These are phyloP conservation scores for Penicillium sp. DNA, from an alignment of 2,329 filamentous ascomycete genomes.

Conservation along the genomic window DNA sequence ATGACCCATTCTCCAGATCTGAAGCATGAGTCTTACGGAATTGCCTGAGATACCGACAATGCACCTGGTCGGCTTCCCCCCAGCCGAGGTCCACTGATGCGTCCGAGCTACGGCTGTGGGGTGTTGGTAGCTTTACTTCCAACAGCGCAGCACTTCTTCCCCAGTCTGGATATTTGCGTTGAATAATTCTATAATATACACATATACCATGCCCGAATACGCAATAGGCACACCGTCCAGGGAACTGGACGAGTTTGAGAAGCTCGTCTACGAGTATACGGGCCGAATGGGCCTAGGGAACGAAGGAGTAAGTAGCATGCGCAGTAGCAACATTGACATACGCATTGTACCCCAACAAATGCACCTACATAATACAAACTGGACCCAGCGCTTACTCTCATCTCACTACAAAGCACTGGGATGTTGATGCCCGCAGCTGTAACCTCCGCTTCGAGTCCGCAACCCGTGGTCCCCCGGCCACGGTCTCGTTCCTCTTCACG, in stretches of 20 bases:
- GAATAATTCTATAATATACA: neutral
- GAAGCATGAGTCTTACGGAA: neutral
- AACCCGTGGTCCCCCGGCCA: slow-evolving; percentile 33
- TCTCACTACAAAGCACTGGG: slow-evolving; percentile 31
- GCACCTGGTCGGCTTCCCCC: neutral
- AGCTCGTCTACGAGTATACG: slow-evolving; percentile 30
- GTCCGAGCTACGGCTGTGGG: slow-evolving; percentile 11
- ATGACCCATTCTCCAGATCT: neutral
- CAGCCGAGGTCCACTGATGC: slow-evolving; percentile 21
- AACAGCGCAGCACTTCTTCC: neutral
- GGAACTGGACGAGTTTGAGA: slow-evolving; percentile 34
- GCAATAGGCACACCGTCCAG: slow-evolving; percentile 22
- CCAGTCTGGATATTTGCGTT: neutral
- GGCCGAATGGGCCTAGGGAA: slow-evolving; percentile 21
- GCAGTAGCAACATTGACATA: neutral
- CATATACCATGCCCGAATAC: slow-evolving; percentile 16
- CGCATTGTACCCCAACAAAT: neutral
- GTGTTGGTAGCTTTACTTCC: neutral
- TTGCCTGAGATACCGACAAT: neutral
- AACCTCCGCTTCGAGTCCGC: slow-evolving; percentile 42
- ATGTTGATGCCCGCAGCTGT: slow-evolving; percentile 27
- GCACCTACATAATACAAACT: neutral
- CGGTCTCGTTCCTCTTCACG: slow-evolving; percentile 36
- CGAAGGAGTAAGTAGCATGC: slow-evolving; percentile 20
- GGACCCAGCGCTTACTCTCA: neutral